Conservation (phyloP, 1,139 yeast species). For the Debaryomycetaceae sp. region DNA sequence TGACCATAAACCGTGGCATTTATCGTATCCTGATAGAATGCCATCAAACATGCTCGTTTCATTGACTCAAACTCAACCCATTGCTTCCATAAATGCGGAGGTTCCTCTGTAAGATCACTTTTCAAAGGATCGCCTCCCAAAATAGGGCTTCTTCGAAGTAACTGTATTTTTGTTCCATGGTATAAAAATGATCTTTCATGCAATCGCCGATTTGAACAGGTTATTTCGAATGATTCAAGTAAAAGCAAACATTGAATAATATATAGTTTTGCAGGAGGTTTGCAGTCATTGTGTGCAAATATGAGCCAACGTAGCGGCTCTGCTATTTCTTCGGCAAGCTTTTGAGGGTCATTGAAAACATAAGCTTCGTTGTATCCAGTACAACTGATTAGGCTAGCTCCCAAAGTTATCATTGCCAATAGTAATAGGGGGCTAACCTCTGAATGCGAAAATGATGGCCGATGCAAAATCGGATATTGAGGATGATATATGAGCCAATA, state of each 20-base stretch:
- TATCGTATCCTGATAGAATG: conserved; percentile 29
- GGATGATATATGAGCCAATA: conserved; percentile 60
- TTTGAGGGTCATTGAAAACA: conserved; percentile 15
- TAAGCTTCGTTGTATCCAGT: conserved; percentile 12
- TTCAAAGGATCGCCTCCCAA: conserved; percentile 58
- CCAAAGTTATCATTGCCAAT: conserved; percentile 55
- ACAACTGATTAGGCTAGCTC: conserved; percentile 34
- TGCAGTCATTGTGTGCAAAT: conserved; percentile 52
- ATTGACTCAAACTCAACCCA: conserved; percentile 33
- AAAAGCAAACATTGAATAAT: conserved; percentile 56
- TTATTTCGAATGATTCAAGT: conserved; percentile 60
- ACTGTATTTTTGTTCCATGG: conserved; percentile 70
- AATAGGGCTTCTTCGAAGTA: conserved; percentile 64
- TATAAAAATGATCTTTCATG: conserved; percentile 74
- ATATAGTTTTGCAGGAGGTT: conserved; percentile 56
- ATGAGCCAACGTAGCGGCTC: conserved; percentile 61
- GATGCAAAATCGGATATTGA: conserved; percentile 58
- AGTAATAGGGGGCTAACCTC: conserved; percentile 51
- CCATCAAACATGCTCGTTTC: conserved; percentile 30
- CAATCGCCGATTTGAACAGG: conserved; percentile 39
- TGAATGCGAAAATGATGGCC: conserved; percentile 55
- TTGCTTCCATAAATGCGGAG: conserved; percentile 21
- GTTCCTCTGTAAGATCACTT: conserved; percentile 17
- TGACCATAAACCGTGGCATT: conserved; percentile 34
- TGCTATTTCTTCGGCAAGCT: conserved; percentile 43